These are phyloP conservation scores for Fragaria nilgerrensis DNA, from an alignment of 306 rosid species.

Conservation along the genomic window DNA sequence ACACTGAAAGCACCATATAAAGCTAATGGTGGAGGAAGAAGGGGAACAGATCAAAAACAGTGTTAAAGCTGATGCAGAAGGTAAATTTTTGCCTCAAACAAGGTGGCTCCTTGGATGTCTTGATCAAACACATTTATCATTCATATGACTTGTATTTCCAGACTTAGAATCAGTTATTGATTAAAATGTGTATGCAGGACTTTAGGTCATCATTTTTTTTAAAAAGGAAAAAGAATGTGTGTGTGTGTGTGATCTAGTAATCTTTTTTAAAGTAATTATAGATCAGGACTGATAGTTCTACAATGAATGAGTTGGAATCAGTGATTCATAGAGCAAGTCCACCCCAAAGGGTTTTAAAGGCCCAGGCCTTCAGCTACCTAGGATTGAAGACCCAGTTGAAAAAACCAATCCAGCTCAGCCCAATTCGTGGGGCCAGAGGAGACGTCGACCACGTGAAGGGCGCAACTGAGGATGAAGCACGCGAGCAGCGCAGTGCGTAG, in stretches of 20 bases:
- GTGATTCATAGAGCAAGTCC: too few species aligned
- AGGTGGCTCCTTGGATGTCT: slow-evolving; percentile 27
- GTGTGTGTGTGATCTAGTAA: background rate
- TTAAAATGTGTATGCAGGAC: background rate
- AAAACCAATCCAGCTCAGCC: too few species aligned
- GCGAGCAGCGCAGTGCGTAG: too few species aligned
- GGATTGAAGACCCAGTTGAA: too few species aligned
- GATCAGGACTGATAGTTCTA: background rate
- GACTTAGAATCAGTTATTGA: background rate
- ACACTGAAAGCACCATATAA: slow-evolving; percentile 32
- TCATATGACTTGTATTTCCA: background rate
- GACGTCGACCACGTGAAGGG: too few species aligned
- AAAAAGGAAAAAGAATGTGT: background rate
- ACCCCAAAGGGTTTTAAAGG: too few species aligned
- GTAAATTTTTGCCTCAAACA: slow-evolving; percentile 24
- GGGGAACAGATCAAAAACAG: slow-evolving; percentile 38
- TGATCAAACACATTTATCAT: slow-evolving; percentile 14
- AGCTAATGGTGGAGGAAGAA: slow-evolving; percentile 39
- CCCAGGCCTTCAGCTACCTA: too few species aligned
- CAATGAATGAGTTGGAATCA: background rate
- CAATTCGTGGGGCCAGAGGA: too few species aligned
- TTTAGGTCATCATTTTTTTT: background rate
- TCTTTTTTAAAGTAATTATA: too few species aligned
- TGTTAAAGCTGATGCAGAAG: slow-evolving; percentile 34
- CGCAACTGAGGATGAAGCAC: too few species aligned